A percentile compares a stretch with the other conserved stretches of the same genome.
phyloP scores from a whole-genome alignment of 2,329 filamentous ascomycete genomes.

The Trichoderma cornu-damae region DNA sequence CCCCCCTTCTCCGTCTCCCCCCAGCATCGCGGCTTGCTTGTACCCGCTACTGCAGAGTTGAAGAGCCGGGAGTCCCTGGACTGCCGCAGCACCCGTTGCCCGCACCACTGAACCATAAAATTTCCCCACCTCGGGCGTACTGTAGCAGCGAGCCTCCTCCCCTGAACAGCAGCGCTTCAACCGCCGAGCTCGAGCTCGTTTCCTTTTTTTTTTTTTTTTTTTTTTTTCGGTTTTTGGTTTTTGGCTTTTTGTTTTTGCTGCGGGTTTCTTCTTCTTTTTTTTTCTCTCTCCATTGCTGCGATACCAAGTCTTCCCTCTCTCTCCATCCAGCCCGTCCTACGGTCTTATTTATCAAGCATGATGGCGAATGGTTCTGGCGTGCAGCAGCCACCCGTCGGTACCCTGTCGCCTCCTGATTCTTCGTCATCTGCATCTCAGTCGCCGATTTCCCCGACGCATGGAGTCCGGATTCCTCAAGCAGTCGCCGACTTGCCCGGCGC shows the following conservation, averaged over 20 bases:
- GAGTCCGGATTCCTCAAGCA: constrained; percentile 6
- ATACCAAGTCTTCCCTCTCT: background rate
- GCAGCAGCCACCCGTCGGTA: constrained; percentile 17
- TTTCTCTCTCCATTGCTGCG: background rate
- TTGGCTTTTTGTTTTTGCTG: no score
- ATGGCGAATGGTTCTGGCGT: constrained; percentile 18
- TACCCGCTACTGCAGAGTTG: constrained; percentile 4
- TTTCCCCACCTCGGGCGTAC: constrained; percentile 10
- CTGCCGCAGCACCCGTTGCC: background rate
- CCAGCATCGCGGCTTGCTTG: background rate
- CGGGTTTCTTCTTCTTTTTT: background rate
- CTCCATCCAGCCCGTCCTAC: background rate
- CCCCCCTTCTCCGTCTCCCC: no score
- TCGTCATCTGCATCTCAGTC: constrained; percentile 18
- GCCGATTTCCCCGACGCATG: constrained; percentile 18
- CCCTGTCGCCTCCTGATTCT: constrained; percentile 16
- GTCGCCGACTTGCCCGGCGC: constrained; percentile 12
- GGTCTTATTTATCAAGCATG: background rate
- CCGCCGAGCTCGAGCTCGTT: background rate
- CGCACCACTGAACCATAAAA: constrained; percentile 10
- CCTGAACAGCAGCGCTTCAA: background rate
- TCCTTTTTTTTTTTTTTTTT: background rate
- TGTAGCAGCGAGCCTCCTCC: constrained; percentile 9
- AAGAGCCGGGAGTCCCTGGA: constrained; percentile 8
- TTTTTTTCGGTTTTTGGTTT: no score